A percentile compares a stretch with the other conserved stretches of the same genome.
phyloP scores from a whole-genome alignment of 139 green algal genomes.

The Chlamydomonas schloesseri region DNA sequence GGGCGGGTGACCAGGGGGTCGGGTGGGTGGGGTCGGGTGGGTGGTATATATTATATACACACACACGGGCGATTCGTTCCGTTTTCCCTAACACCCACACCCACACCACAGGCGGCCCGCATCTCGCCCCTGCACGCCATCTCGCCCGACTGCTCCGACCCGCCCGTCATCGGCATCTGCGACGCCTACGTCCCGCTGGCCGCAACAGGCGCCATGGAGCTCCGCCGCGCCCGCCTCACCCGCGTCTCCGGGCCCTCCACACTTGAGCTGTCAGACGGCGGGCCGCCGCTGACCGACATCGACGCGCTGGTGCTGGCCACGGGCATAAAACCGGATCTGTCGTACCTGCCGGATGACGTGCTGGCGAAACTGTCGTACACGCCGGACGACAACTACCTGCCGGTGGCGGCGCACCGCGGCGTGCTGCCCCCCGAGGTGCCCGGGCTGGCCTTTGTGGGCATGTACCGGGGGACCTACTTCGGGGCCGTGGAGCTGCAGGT shows the following conservation, averaged over 20 bases:
- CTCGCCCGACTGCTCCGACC: not conserved
- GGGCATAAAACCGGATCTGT: not conserved
- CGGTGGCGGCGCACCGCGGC: slow-evolving; percentile 8
- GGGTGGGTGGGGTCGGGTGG: not conserved
- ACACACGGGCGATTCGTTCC: no score
- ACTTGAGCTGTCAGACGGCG: slow-evolving; percentile 15
- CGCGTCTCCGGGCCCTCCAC: not conserved
- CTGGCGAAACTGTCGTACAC: slow-evolving; percentile 8
- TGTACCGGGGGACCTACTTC: slow-evolving; percentile 13
- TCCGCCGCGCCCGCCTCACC: not conserved
- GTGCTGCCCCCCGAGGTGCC: slow-evolving; percentile 1
- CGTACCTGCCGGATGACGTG: slow-evolving; percentile 1
- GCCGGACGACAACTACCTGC: slow-evolving; percentile 21
- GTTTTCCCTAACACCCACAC: not conserved
- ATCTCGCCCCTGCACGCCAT: not conserved
- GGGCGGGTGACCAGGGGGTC: not conserved
- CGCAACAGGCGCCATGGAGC: not conserved
- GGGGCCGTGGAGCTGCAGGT: slow-evolving; percentile 12
- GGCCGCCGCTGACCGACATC: not conserved
- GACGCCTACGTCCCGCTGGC: not conserved
- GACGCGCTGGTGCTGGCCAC: slow-evolving; percentile 25
- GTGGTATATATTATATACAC: no score
- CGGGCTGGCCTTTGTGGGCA: slow-evolving; percentile 10
- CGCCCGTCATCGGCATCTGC: not conserved
- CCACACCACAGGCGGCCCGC: not conserved